Conservation (phyloP, 208 protist species). For the Herpetomonas muscarum region DNA sequence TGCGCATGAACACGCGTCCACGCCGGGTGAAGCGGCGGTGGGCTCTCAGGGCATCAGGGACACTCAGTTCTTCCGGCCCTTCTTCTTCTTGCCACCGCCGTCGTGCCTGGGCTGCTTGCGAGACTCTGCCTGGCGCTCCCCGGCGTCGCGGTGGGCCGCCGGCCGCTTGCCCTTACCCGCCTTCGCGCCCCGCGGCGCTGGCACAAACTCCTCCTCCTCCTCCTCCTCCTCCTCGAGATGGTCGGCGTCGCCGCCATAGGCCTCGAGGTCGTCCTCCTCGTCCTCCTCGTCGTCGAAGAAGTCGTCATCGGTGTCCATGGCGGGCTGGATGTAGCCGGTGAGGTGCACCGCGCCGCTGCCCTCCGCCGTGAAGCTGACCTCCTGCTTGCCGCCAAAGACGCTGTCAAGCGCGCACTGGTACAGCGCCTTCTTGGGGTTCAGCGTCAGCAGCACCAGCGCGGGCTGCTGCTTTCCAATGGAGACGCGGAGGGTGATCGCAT, state of each 20-base stretch:
- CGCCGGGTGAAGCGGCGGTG: too few species aligned
- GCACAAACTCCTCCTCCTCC: conserved; percentile 7
- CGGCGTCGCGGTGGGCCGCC: too few species aligned
- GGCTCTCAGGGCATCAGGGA: too few species aligned
- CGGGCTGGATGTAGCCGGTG: conserved; percentile 64
- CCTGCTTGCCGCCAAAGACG: conserved; percentile 45
- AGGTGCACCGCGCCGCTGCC: conserved; percentile 55
- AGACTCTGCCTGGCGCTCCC: too few species aligned
- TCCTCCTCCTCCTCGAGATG: conserved; percentile 32
- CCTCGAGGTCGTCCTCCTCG: conserved; percentile 13
- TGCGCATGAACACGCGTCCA: too few species aligned
- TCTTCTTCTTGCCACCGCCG: not conserved
- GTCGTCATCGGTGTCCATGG: conserved; percentile 24
- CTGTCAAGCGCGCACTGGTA: conserved; percentile 68
- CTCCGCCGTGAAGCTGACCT: conserved; percentile 31
- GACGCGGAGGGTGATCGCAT: conserved; percentile 39
- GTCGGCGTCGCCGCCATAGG: conserved; percentile 28
- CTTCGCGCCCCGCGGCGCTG: conserved; percentile 11
- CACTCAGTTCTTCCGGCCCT: too few species aligned
- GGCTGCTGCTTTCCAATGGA: conserved; percentile 18
- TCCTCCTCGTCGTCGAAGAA: conserved; percentile 25
- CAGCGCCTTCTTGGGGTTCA: conserved; percentile 57
- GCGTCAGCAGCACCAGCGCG: conserved; percentile 54
- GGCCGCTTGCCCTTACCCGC: conserved; percentile 5
- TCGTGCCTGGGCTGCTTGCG: not conserved